Evolutionary conservation across 768 basidiomycete species (phyloP).

Genomic region (Leucosporidium yakuticum): DNA sequence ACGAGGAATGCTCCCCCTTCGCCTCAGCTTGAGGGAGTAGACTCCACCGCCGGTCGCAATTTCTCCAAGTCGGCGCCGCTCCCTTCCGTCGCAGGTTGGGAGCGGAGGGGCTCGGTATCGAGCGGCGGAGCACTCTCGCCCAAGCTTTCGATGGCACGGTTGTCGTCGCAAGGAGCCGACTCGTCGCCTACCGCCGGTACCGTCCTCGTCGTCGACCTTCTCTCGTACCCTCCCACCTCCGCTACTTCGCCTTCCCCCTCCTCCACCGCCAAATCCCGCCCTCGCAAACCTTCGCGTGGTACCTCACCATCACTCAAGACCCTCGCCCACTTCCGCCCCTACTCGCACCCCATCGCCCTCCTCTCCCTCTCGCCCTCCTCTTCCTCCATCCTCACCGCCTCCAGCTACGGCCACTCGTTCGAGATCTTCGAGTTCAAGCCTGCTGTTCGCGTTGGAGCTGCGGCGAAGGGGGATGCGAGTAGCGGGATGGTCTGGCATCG

Average conservation of each 20-base stretch:
- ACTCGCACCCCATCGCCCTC: slow-evolving; percentile 23
- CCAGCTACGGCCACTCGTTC: slow-evolving; percentile 28
- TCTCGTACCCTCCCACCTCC: not conserved
- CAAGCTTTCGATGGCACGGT: not conserved
- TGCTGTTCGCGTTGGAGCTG: slow-evolving; percentile 3
- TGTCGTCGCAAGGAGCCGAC: not conserved
- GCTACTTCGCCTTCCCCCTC: not conserved
- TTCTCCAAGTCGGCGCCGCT: slow-evolving; percentile 33
- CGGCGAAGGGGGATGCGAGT: not conserved
- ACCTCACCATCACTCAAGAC: not conserved
- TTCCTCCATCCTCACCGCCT: slow-evolving; percentile 21
- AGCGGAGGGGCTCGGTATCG: not conserved
- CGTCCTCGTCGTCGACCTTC: slow-evolving; percentile 34
- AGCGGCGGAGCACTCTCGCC: not conserved
- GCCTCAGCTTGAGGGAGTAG: slow-evolving; percentile 1
- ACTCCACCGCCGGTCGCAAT: not conserved
- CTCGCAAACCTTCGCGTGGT: not conserved
- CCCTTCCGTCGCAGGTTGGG: slow-evolving; percentile 5
- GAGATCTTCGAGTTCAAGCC: slow-evolving; percentile 38
- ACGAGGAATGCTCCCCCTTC: slow-evolving; percentile 5
- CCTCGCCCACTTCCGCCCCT: slow-evolving; percentile 35
- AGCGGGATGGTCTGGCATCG: slow-evolving; percentile 36
- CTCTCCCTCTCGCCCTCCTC: slow-evolving; percentile 34
- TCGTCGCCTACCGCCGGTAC: slow-evolving; percentile 6
- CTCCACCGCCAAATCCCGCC: not conserved